Conservation (phyloP, 495 filamentous ascomycete genomes). For the Penicillium lividum region DNA sequence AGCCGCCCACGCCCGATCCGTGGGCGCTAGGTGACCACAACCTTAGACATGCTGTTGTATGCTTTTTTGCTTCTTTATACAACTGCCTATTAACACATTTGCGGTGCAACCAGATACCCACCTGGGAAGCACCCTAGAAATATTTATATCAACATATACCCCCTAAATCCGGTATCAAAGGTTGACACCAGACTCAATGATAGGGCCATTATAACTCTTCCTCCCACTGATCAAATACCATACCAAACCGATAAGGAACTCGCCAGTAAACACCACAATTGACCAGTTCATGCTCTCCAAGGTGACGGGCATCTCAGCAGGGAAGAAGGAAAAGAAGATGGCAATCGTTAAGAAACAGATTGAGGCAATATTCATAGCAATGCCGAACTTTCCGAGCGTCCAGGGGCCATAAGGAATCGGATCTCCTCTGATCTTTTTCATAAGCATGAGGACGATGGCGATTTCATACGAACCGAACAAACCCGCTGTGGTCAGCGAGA, state of each 20-base stretch:
- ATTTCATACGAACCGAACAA: conserved; percentile 46
- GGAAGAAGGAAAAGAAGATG: conserved; percentile 43
- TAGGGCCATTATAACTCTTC: conserved; percentile 20
- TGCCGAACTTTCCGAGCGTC: conserved; percentile 13
- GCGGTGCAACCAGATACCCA: too few relatives aligned
- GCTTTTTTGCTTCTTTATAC: too few relatives aligned
- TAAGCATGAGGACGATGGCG: conserved; percentile 33
- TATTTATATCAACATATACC: too few relatives aligned
- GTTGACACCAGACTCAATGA: conserved; percentile 18
- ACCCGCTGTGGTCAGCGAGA: conserved; percentile 44
- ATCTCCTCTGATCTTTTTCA: conserved; percentile 23
- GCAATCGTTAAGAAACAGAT: conserved; percentile 34
- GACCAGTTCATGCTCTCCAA: conserved; percentile 46
- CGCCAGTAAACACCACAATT: conserved; percentile 36
- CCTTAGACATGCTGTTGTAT: too few relatives aligned
- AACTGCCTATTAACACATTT: too few relatives aligned
- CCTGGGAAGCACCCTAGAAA: too few relatives aligned
- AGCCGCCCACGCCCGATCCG: too few relatives aligned
- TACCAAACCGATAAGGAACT: conserved; percentile 27
- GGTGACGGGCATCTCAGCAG: conserved; percentile 32
- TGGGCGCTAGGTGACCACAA: too few relatives aligned
- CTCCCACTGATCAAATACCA: conserved; percentile 25
- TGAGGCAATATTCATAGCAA: conserved; percentile 36
- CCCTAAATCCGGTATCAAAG: too few relatives aligned
- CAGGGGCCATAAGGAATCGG: conserved; percentile 17